phyloP scores from a whole-genome alignment of 1,284 basidiomycete genomes.

The Bondarzewia mesenterica region DNA sequence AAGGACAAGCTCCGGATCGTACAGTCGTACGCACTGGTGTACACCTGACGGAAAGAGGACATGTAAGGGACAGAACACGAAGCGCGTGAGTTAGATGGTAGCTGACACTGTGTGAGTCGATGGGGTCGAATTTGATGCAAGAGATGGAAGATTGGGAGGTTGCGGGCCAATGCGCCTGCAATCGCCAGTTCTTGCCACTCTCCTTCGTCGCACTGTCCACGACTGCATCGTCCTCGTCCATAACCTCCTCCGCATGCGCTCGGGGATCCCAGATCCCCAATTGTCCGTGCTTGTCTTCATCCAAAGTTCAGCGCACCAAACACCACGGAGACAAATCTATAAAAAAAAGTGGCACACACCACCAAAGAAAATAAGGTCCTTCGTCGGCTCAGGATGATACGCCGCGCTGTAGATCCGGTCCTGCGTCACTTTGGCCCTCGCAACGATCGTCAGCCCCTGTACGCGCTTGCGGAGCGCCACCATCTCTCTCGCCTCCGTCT shows the following conservation, averaged over 20 bases:
- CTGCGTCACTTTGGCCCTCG: slow-evolving; percentile 70
- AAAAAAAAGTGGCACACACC: slow-evolving; percentile 38
- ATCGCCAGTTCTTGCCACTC: slow-evolving; percentile 69
- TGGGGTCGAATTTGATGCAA: slow-evolving; percentile 63
- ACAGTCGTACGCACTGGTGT: slow-evolving; percentile 72
- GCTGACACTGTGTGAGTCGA: slow-evolving; percentile 60
- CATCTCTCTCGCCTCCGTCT: slow-evolving; percentile 35
- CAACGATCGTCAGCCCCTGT: slow-evolving; percentile 48
- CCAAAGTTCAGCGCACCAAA: no score
- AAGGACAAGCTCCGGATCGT: slow-evolving; percentile 67
- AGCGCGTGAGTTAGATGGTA: background rate
- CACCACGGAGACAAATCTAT: no score
- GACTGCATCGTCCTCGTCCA: slow-evolving; percentile 56
- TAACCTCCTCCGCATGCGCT: slow-evolving; percentile 51
- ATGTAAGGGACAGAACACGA: background rate
- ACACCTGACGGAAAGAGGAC: slow-evolving; percentile 38
- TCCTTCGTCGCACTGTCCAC: slow-evolving; percentile 34
- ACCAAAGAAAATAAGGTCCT: slow-evolving; percentile 75
- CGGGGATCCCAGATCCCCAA: slow-evolving; percentile 78
- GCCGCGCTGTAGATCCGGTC: slow-evolving; percentile 66
- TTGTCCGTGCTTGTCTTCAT: slow-evolving; percentile 67
- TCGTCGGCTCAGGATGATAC: slow-evolving; percentile 73
- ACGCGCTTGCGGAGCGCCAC: slow-evolving; percentile 45
- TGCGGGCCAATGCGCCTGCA: slow-evolving; percentile 77
- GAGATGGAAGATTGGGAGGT: slow-evolving; percentile 72